Evolutionary conservation across 2,329 filamentous ascomycete species (phyloP).

Genomic region (Diaporthe caulivora): DNA sequence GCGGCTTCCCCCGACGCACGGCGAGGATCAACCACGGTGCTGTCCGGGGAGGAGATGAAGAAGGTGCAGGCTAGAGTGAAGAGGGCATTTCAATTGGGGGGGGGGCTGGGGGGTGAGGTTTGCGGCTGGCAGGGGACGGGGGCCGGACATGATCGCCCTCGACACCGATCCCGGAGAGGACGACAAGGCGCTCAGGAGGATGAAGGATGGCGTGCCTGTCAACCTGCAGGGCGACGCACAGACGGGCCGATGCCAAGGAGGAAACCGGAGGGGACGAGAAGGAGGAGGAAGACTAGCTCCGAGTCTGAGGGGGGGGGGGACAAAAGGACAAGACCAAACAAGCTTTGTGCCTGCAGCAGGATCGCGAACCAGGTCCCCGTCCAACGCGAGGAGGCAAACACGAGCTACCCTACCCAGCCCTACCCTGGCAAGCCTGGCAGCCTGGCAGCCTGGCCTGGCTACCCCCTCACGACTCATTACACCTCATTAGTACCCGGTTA

Average conservation of each 20-base stretch:
- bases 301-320: neutral
- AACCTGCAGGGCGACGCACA: constrained; percentile 39
- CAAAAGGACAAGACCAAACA: neutral
- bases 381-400: too few species aligned
- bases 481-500: constrained; percentile 2
- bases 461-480: constrained; percentile 28
- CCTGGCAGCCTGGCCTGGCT: too few species aligned
- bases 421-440: too few species aligned
- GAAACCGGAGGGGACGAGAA: constrained; percentile 39
- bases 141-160: constrained; percentile 66
- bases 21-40: constrained; percentile 45
- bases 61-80: constrained; percentile 53
- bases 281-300: neutral
- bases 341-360: constrained; percentile 18
- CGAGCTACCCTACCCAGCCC: too few species aligned
- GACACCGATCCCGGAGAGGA: constrained; percentile 58
- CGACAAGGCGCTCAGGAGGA: constrained; percentile 56
- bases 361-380: too few species aligned
- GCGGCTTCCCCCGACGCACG: constrained; percentile 51
- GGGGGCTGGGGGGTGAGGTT: constrained; percentile 64
- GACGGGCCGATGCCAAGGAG: constrained; percentile 33
- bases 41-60: constrained; percentile 41
- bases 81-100: constrained; percentile 58
- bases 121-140: constrained; percentile 61
- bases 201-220: constrained; percentile 50